A percentile compares a stretch with the other conserved stretches of the same genome.
Evolutionary conservation across 2,329 filamentous ascomycete species (phyloP).

Genomic region (Coniella vitis): DNA sequence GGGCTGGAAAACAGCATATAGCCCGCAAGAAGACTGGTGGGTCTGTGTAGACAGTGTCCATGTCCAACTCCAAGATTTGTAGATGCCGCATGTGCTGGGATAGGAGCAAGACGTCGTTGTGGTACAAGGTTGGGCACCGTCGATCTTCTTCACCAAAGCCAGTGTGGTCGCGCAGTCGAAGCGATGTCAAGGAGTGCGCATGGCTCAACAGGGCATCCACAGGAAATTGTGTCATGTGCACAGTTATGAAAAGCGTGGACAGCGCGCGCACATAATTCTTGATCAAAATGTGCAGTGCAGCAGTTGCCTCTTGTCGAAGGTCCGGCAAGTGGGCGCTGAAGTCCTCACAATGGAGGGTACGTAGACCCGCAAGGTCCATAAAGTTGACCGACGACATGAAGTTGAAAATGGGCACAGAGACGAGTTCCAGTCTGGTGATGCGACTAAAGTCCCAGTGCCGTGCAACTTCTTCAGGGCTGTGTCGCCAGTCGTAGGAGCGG

Average conservation of each 20-base stretch:
- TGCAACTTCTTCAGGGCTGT: slow-evolving; percentile 30
- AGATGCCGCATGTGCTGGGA: slow-evolving; percentile 27
- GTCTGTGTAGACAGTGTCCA: slow-evolving; percentile 34
- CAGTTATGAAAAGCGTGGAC: slow-evolving; percentile 32
- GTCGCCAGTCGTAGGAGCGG: slow-evolving; percentile 44
- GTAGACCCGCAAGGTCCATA: slow-evolving; percentile 29
- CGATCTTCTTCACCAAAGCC: slow-evolving; percentile 37
- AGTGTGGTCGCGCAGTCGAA: slow-evolving; percentile 39
- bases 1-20: slow-evolving; percentile 31
- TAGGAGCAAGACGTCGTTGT: slow-evolving; percentile 28
- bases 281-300: slow-evolving; percentile 32
- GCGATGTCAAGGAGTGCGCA: slow-evolving; percentile 27
- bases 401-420: slow-evolving; percentile 36
- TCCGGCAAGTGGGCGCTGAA: slow-evolving; percentile 34
- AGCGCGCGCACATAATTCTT: slow-evolving; percentile 31
- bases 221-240: slow-evolving; percentile 34
- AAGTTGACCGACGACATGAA: slow-evolving; percentile 38
- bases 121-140: slow-evolving; percentile 34
- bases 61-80: slow-evolving; percentile 39
- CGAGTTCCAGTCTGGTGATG: slow-evolving; percentile 34
- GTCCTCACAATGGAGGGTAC: slow-evolving; percentile 36
- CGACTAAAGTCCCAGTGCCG: slow-evolving; percentile 40
- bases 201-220: slow-evolving; percentile 34
- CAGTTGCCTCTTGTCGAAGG: slow-evolving; percentile 32
- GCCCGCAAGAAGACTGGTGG: slow-evolving; percentile 30